A percentile compares a stretch with the other conserved stretches of the same genome.
Evolutionary conservation across 75 land plant species (phyloP).

Genomic region (Cryptomeria japonica): DNA sequence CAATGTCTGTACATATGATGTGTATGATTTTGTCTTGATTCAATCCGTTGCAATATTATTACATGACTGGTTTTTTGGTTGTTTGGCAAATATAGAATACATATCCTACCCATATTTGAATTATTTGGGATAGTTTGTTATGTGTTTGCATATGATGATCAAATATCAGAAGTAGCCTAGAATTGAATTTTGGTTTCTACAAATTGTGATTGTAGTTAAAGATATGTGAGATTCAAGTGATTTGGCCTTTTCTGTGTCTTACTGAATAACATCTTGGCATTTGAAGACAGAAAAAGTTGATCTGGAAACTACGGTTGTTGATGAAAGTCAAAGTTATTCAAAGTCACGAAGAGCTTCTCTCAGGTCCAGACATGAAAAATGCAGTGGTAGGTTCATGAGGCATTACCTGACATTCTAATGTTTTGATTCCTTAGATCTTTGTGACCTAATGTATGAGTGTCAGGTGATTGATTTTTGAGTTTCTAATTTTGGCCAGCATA

Average conservation of each 20-base stretch:
- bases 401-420: not conserved
- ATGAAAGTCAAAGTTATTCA: slow-evolving; percentile 64
- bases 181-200: not conserved
- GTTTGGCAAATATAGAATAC: not conserved
- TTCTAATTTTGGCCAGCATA: not conserved
- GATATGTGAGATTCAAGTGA: not conserved
- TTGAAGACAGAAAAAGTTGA: slow-evolving; percentile 71
- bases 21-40: not conserved
- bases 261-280: not conserved
- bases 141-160: not conserved
- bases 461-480: not conserved
- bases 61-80: not conserved
- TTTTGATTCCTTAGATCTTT: not conserved
- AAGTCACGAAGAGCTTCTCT: slow-evolving; percentile 22
- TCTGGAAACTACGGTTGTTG: slow-evolving; percentile 78
- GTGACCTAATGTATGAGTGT: not conserved
- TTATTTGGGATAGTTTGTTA: not conserved
- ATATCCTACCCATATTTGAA: not conserved
- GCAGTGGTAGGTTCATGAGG: slow-evolving; percentile 38
- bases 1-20: not conserved
- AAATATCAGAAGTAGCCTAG: not conserved
- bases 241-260: not conserved
- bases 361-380: slow-evolving; percentile 33
- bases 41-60: not conserved
- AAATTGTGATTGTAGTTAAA: not conserved